Conservation (phyloP, 2,329 filamentous ascomycete species). For the Pyricularia pennisetigena region DNA sequence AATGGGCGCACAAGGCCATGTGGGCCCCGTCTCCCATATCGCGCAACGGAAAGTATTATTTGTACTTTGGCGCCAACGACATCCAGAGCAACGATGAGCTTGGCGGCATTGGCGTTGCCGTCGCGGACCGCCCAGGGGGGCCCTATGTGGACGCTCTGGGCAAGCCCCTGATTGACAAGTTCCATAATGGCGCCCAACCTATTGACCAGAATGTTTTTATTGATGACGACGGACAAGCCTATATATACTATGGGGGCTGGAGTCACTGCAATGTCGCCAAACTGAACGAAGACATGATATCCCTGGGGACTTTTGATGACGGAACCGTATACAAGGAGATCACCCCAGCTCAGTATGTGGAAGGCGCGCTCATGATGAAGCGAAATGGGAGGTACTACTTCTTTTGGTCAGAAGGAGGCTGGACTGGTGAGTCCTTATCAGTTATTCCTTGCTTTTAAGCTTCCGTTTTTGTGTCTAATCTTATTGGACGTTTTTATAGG, state of each 20-base stretch:
- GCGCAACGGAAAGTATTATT: constrained; percentile 33
- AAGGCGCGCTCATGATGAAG: constrained; percentile 33
- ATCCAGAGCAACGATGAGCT: constrained; percentile 24
- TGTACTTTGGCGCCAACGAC: constrained; percentile 41
- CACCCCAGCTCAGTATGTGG: constrained; percentile 33
- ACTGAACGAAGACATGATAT: constrained; percentile 31
- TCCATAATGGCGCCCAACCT: constrained; percentile 34
- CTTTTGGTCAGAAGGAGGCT: constrained; percentile 34
- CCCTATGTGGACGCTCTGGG: constrained; percentile 31
- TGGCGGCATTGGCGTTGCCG: constrained; percentile 31
- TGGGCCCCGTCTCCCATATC: constrained; percentile 36
- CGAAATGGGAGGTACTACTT: constrained; percentile 29
- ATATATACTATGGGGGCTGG: constrained; percentile 33
- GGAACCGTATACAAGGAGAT: constrained; percentile 30
- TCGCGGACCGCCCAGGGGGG: constrained; percentile 24
- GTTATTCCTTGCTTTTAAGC: background rate
- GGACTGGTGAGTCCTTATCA: constrained; percentile 17
- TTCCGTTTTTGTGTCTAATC: background rate
- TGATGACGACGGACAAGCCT: constrained; percentile 28
- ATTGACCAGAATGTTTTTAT: constrained; percentile 35
- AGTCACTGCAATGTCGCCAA: constrained; percentile 31
- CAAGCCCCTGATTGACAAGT: constrained; percentile 29
- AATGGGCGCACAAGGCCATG: constrained; percentile 33
- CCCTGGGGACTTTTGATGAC: constrained; percentile 28
- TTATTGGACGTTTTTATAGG: constrained; percentile 13